These are phyloP conservation scores for Tremella yokohamensis DNA, from an alignment of 768 basidiomycete species.

Conservation along the genomic window DNA sequence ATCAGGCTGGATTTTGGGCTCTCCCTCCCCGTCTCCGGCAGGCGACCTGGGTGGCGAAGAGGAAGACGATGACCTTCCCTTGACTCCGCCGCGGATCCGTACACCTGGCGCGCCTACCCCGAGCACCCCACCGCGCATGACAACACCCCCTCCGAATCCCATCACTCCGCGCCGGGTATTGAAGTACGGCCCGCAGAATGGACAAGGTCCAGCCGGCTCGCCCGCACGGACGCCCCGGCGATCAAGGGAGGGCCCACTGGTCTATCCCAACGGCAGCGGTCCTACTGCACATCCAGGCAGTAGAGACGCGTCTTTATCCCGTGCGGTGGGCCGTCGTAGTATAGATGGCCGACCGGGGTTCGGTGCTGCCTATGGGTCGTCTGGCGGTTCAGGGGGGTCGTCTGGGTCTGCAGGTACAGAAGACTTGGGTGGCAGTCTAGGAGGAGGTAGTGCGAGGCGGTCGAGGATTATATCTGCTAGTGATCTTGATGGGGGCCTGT, in stretches of 20 bases:
- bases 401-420: neutral
- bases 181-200: too few relatives aligned
- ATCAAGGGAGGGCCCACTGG: too few relatives aligned
- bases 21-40: neutral
- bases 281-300: too few relatives aligned
- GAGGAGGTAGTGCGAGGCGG: constrained; percentile 9
- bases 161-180: neutral
- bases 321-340: too few relatives aligned
- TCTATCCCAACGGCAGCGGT: too few relatives aligned
- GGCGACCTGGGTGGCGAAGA: neutral
- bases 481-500: constrained; percentile 28
- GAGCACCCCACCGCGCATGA: constrained; percentile 1
- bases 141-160: constrained; percentile 7
- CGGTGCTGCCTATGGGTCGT: too few relatives aligned
- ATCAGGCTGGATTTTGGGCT: neutral
- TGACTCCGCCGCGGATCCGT: neutral
- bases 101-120: neutral
- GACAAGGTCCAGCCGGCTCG: too few relatives aligned
- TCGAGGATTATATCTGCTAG: constrained; percentile 22
- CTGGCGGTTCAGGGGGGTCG: too few relatives aligned
- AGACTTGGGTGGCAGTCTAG: neutral
- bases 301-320: too few relatives aligned
- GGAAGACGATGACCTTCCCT: neutral
- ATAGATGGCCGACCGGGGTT: too few relatives aligned
- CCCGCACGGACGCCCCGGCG: too few relatives aligned